These are phyloP conservation scores for Vicia sativa DNA, from an alignment of 306 rosid genomes.

Conservation along the genomic window DNA sequence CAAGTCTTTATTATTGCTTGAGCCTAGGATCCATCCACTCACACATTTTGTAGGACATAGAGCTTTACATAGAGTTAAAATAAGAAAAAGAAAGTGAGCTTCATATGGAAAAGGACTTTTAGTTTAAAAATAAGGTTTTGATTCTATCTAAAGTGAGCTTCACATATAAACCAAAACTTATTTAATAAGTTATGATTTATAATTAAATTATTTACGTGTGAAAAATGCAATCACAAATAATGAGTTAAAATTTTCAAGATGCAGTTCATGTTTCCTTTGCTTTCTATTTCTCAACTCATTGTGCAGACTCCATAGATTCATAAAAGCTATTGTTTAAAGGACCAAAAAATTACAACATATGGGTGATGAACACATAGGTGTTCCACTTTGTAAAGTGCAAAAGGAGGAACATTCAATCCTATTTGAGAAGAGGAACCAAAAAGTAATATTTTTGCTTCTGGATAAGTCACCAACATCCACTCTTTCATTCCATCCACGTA, in stretches of 20 bases:
- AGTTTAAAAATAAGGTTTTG: conserved; percentile 9
- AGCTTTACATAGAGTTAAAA: conserved; percentile 26
- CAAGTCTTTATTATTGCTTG: conserved; percentile 36
- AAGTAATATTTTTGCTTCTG: conserved; percentile 25
- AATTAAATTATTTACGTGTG: too few relatives aligned
- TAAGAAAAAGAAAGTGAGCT: conserved; percentile 10
- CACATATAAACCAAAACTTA: too few relatives aligned
- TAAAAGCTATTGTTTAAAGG: not conserved
- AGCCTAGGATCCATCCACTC: conserved; percentile 44
- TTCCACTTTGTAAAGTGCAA: conserved; percentile 17
- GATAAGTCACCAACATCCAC: conserved; percentile 21
- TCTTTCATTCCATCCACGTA: conserved; percentile 33
- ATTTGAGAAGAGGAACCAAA: conserved; percentile 31
- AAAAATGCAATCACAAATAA: conserved; percentile 10
- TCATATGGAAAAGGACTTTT: not conserved
- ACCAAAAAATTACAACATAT: conserved; percentile 39
- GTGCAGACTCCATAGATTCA: conserved; percentile 21
- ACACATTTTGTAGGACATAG: conserved; percentile 5
- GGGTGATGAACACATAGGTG: conserved; percentile 38
- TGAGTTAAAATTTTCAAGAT: conserved; percentile 6
- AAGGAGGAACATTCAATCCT: conserved; percentile 33
- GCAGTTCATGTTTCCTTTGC: conserved; percentile 32
- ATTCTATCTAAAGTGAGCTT: not conserved
- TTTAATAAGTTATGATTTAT: too few relatives aligned
- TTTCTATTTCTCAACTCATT: conserved; percentile 36